These are phyloP conservation scores for Boletus huronensis DNA, from an alignment of 768 basidiomycete species.

Conservation along the genomic window DNA sequence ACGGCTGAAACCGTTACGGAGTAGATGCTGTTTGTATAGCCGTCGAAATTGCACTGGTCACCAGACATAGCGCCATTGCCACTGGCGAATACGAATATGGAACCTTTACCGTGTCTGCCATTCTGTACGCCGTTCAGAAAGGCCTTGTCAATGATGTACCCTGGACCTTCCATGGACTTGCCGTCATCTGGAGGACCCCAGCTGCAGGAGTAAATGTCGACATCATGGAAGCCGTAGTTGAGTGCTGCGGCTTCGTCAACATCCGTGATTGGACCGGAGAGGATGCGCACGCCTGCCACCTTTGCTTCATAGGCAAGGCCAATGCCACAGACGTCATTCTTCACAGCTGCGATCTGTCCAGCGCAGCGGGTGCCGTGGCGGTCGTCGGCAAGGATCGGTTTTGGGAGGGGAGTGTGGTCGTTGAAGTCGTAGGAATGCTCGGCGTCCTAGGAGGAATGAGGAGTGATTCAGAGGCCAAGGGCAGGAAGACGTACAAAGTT, in stretches of 20 bases:
- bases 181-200: conserved; percentile 99
- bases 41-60: conserved; percentile 99
- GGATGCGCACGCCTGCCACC: conserved; percentile 91
- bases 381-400: conserved; percentile 85
- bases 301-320: conserved; percentile 92
- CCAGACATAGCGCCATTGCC: conserved; percentile 90
- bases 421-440: conserved; percentile 95
- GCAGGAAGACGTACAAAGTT: conserved; percentile 75
- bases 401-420: conserved; percentile 83
- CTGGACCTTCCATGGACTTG: conserved; percentile 89
- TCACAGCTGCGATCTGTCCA: conserved; percentile 90
- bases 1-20: conserved; percentile 95
- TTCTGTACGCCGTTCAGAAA: conserved; percentile 91
- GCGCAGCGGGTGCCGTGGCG: conserved; percentile 98
- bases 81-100: conserved; percentile 94
- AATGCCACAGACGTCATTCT: conserved; percentile 91
- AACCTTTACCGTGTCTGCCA: conserved; percentile 86
- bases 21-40: conserved; percentile 97
- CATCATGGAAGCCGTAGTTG: conserved; percentile 90
- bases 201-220: conserved; percentile 89
- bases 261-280: conserved; percentile 93
- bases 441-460: conserved; percentile 54
- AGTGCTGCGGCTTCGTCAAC: conserved; percentile 93
- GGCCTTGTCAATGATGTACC: conserved; percentile 87
- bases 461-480: not conserved